phyloP scores from a whole-genome alignment of 768 basidiomycete species.

The Astraeus odoratus region DNA sequence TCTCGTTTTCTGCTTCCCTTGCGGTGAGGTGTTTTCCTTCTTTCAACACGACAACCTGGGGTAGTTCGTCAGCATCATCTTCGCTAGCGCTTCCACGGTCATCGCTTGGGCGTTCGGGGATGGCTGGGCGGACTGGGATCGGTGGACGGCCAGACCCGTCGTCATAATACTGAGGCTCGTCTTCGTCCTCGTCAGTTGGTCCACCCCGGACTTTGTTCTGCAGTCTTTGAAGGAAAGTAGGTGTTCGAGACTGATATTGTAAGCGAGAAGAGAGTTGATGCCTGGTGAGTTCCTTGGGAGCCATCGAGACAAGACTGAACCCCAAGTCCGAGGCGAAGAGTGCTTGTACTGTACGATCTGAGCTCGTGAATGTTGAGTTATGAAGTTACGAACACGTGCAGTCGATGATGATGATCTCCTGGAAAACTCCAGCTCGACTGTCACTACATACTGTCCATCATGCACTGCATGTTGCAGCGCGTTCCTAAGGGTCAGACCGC shows the following conservation, averaged over 20 bases:
- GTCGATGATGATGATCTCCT: too few species aligned
- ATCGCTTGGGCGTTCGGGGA: slow-evolving; percentile 59
- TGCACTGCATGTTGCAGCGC: too few species aligned
- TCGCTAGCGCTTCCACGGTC: slow-evolving; percentile 73
- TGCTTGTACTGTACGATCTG: too few species aligned
- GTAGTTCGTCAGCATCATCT: slow-evolving; percentile 69
- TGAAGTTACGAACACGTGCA: too few species aligned
- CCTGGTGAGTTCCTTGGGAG: slow-evolving; percentile 57
- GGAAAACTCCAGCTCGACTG: too few species aligned
- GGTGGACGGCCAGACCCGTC: slow-evolving; percentile 64
- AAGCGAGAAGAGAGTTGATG: slow-evolving; percentile 69
- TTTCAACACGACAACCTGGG: slow-evolving; percentile 83
- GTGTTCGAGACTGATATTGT: slow-evolving; percentile 53
- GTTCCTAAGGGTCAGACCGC: too few species aligned
- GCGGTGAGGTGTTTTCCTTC: slow-evolving; percentile 83
- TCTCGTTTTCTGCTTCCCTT: slow-evolving; percentile 71
- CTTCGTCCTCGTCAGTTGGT: slow-evolving; percentile 42
- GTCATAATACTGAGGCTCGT: slow-evolving; percentile 50
- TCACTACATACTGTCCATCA: too few species aligned
- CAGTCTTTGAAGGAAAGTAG: slow-evolving; percentile 59
- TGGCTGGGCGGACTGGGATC: slow-evolving; percentile 67
- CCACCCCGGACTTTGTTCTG: slow-evolving; percentile 56
- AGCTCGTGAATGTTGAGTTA: too few species aligned
- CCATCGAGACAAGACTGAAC: slow-evolving; percentile 16
- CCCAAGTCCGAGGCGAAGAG: neutral